Conservation (phyloP, 306 rosid species). For the Glycine latifolia region DNA sequence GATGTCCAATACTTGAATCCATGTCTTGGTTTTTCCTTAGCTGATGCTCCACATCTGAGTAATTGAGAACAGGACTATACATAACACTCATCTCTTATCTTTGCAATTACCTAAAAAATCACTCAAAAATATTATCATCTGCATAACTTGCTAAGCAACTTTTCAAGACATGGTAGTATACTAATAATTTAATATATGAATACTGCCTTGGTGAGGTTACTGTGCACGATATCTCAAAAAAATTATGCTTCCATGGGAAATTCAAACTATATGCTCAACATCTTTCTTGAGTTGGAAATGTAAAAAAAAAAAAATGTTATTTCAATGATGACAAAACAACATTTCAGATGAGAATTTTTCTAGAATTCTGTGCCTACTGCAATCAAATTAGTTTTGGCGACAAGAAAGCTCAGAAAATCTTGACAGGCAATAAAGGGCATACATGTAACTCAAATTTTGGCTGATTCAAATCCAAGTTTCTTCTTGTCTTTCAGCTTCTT, state of each 20-base stretch:
- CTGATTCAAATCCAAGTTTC: slow-evolving; percentile 13
- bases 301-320: not conserved
- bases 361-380: slow-evolving; percentile 24
- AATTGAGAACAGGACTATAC: slow-evolving; percentile 52
- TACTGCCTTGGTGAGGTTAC: too few relatives aligned
- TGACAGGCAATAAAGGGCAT: slow-evolving; percentile 28
- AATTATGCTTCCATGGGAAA: not conserved
- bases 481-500: slow-evolving; percentile 10
- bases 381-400: slow-evolving; percentile 31
- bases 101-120: slow-evolving; percentile 40
- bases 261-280: not conserved
- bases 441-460: slow-evolving; percentile 18
- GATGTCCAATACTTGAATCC: slow-evolving; percentile 56
- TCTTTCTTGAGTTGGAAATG: not conserved
- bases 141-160: not conserved
- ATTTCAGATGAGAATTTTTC: slow-evolving; percentile 35
- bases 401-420: slow-evolving; percentile 3
- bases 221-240: too few relatives aligned
- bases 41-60: slow-evolving; percentile 53
- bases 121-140: not conserved
- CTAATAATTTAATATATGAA: not conserved
- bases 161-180: not conserved
- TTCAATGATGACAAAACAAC: not conserved
- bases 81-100: slow-evolving; percentile 63
- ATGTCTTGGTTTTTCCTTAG: slow-evolving; percentile 63